Base-by-base conservation (phyloP, 225 moss, liverwort and hornwort species). In the Takakia lepidozioides region DNA sequence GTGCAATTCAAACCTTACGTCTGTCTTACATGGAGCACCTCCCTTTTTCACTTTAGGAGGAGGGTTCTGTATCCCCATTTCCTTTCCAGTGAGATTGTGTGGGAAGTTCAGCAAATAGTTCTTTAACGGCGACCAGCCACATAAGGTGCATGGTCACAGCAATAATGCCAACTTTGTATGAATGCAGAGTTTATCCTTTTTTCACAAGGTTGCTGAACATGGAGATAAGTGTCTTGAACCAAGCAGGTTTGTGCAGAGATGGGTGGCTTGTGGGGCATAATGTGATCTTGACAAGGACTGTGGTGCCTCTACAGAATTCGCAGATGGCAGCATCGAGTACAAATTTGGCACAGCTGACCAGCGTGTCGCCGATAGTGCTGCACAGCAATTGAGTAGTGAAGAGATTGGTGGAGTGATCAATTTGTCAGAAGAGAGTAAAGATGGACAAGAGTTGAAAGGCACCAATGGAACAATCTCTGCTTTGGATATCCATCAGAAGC, bases 261-360 rank as follows among this genome's bases (percentile, higher is more conserved):
- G n/a, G 48, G 17, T 14, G 3, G 10, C 28, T 8, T 48, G 48
- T 48, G 5, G 28, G 25, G 8, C 11, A 6, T 7, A 32, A 11
- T 32, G 14, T 27, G 27, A 28, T 53, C 25, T 67, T 20, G 54
- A 57, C 38, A 23, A 17, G n/a, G n/a, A n/a, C n/a, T 36, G 35
- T 64, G 43, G 43, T 61, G 21, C 50, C 19, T 36, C 29, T 22
- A 36, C 61, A 80, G 79, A 74, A 47, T 74, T 48, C 57, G 61
- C 69, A 72, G 86, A 93, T 84, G 93, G 88, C 60, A 88, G 88
- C 63, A 68, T 93, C 51, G 74, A 88, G 85, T 93, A 73, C 72
- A 93, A 76, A 44, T 93, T 93, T 44, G 88, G 88, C 27, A 70
- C 69, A 49, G 57, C 63, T 6, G 88, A 88, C 51, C 78, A 76